These are phyloP conservation scores for Phytophthora litchii DNA, from an alignment of 352 stramenopile species.

Conservation along the genomic window DNA sequence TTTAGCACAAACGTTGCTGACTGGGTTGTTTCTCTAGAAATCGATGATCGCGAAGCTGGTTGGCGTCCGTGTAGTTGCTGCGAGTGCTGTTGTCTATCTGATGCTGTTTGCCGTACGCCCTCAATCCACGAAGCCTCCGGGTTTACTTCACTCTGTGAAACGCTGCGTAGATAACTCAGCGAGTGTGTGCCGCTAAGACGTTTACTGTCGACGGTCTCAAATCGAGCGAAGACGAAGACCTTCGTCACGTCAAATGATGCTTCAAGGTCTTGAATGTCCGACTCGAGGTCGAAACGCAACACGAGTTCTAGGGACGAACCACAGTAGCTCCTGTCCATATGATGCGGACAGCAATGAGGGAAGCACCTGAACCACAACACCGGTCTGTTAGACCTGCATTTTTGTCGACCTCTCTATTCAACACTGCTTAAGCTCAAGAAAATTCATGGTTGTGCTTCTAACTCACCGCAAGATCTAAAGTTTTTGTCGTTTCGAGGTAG, in stretches of 20 bases:
- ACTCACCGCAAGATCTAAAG: constrained; percentile 27
- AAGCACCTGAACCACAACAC: constrained; percentile 52
- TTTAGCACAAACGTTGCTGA: constrained; percentile 43
- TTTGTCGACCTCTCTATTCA: not conserved
- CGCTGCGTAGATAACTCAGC: constrained; percentile 27
- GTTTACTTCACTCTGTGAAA: constrained; percentile 59
- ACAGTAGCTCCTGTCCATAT: constrained; percentile 74
- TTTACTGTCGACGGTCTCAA: constrained; percentile 40
- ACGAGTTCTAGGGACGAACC: constrained; percentile 52
- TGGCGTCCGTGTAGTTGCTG: constrained; percentile 31
- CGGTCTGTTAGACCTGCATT: constrained; percentile 2
- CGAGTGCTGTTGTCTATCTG: constrained; percentile 20
- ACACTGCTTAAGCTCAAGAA: too few relatives aligned
- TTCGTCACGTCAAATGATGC: constrained; percentile 35
- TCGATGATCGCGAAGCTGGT: constrained; percentile 3
- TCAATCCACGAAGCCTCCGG: constrained; percentile 71
- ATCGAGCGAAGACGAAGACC: constrained; percentile 35
- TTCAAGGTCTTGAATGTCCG: constrained; percentile 1
- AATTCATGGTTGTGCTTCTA: too few relatives aligned
- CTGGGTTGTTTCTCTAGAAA: not conserved
- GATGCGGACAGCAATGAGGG: constrained; percentile 68
- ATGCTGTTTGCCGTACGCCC: constrained; percentile 29
- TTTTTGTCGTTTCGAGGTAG: not conserved
- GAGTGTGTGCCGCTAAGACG: constrained; percentile 9
- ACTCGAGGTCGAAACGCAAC: constrained; percentile 24